Evolutionary conservation across 108 stramenopile genomes (phyloP).

Genomic region (Mediolabrus comicus): DNA sequence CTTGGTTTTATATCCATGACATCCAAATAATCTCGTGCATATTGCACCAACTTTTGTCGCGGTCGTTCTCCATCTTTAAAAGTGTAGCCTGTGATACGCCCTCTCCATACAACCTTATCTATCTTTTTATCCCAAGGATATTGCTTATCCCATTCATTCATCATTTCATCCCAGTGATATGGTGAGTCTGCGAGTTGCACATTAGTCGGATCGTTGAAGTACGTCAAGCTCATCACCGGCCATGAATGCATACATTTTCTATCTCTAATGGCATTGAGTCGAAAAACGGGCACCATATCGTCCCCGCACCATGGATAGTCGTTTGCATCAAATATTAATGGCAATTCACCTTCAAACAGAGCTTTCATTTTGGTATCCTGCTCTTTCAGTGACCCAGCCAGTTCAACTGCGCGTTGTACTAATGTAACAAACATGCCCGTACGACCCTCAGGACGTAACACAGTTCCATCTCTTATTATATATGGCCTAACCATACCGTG

Average conservation of each 20-base stretch:
- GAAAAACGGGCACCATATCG: conserved; percentile 26
- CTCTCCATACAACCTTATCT: conserved; percentile 32
- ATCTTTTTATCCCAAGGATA: conserved; percentile 31
- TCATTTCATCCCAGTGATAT: conserved; percentile 21
- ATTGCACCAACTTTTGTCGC: conserved; percentile 14
- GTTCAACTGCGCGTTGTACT: conserved; percentile 15
- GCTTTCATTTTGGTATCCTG: conserved; percentile 8
- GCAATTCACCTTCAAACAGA: conserved; percentile 21
- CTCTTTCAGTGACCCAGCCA: conserved; percentile 3
- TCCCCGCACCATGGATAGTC: conserved; percentile 34
- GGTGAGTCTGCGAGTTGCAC: conserved; percentile 13
- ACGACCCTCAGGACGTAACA: conserved; percentile 8
- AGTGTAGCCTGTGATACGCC: conserved; percentile 25
- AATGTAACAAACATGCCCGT: conserved; percentile 30
- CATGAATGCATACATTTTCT: conserved; percentile 18
- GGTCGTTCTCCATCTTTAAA: conserved; percentile 26
- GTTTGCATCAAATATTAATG: conserved; percentile 24
- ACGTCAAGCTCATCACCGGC: conserved; percentile 26
- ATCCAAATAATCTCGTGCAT: conserved; percentile 8
- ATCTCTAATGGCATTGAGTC: conserved; percentile 27
- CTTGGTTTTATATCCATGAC: conserved; percentile 20
- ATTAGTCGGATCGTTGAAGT: conserved; percentile 15
- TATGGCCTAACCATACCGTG: conserved; percentile 7
- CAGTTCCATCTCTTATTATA: conserved; percentile 22
- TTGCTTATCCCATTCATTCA: conserved; percentile 16